A percentile compares a stretch with the other conserved stretches of the same genome.
These are phyloP conservation scores for Cercospora zeae-maydis DNA, from an alignment of 2,329 filamentous ascomycete species.

Conservation along the genomic window DNA sequence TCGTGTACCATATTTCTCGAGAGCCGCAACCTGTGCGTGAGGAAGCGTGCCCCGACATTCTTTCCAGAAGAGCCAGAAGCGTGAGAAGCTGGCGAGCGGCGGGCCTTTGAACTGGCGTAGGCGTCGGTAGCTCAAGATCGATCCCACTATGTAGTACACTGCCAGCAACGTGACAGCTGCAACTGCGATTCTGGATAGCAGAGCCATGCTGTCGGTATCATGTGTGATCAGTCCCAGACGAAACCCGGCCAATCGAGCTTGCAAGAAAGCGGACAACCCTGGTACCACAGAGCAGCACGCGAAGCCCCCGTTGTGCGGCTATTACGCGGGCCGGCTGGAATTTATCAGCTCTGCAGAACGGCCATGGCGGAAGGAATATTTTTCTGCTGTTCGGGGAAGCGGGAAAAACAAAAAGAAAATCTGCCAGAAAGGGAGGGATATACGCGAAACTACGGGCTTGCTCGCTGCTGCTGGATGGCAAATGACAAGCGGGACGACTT, in stretches of 20 bases:
- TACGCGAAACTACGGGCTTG: slow-evolving; percentile 7
- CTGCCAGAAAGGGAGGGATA: slow-evolving; percentile 1
- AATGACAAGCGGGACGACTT: slow-evolving; percentile 6
- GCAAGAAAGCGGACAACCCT: slow-evolving; percentile 10
- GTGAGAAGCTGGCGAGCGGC: slow-evolving; percentile 24
- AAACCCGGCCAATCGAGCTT: slow-evolving; percentile 12
- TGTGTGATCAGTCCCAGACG: slow-evolving; percentile 13
- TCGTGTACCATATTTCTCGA: slow-evolving; percentile 30
- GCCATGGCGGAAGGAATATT: background rate
- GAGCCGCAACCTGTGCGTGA: slow-evolving; percentile 24
- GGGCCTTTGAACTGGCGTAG: slow-evolving; percentile 32
- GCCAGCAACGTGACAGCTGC: slow-evolving; percentile 16
- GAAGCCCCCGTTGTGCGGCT: slow-evolving; percentile 4
- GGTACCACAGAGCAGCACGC: slow-evolving; percentile 12
- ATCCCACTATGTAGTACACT: slow-evolving; percentile 22
- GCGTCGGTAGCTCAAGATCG: slow-evolving; percentile 26
- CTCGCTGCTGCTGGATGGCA: background rate
- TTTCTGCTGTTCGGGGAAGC: no score
- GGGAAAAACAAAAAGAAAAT: background rate
- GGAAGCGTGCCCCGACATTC: slow-evolving; percentile 22
- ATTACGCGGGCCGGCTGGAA: background rate
- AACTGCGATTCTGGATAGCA: slow-evolving; percentile 16
- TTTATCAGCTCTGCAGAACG: slow-evolving; percentile 2
- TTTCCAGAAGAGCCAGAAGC: slow-evolving; percentile 32
- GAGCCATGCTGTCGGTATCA: slow-evolving; percentile 19